Base-by-base conservation (phyloP, 345 rosid genomes). In the Kandelia obovata region DNA sequence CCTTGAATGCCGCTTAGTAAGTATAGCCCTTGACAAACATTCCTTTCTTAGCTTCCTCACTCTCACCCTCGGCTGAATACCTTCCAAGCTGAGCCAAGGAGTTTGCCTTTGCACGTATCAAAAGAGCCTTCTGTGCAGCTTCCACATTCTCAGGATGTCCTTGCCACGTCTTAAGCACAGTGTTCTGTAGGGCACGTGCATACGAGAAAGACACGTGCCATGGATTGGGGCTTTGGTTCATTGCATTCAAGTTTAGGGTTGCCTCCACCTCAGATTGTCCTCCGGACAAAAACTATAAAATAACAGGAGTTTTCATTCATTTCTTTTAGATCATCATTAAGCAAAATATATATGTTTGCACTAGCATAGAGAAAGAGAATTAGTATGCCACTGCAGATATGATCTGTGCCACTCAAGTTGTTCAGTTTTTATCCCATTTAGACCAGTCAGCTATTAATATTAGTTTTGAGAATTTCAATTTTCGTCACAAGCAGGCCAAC, bases 151-250 rank as follows among this genome's bases (percentile, higher is more conserved):
- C 97, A 1, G 89, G 92, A 1, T n/a, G 82, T 65, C 99, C 99
- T 82, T 94, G 90, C 99, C 99, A 94, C 67, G 97, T 85, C 85
- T 87, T 94, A 6, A 91, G 92, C 81, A 91, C 99, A 1, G 88
- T 81, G 83, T 94, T 94, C 81, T 94, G 97, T 61, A 95, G 82
- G 10, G 97, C 99, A 56, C 97, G 96, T 51, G 99, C 97, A 63
- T 95, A 95, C 1, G 99, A 95, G 88, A 95, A 95, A 52, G 99
- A 95, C 51, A 95, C 97, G 19, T 89, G 99, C 99, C 99, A 95
- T 2, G 99, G 99, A 84, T 95, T 95, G 71, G 96, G 96, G 82
- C 83, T 84, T 71, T 92, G 97, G 90, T 95, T 95, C 97, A 95
- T 95, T 11, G 97, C 96, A 9, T 92, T 86, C 65, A 95, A 81